Conservation (phyloP, 2,329 filamentous ascomycete genomes). For the Apiospora sp. region DNA sequence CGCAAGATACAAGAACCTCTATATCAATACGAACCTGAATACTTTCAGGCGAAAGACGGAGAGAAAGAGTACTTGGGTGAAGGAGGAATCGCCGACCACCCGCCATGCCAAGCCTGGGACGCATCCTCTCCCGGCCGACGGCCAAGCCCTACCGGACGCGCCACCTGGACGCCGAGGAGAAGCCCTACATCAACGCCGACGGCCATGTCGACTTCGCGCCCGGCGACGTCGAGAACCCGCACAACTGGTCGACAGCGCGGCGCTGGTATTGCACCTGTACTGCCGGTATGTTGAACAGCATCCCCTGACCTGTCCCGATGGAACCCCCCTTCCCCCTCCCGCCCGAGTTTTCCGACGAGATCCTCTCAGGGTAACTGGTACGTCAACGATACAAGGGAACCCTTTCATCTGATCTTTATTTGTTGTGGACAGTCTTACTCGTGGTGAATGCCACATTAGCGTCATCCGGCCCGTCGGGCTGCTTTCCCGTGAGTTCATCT, state of each 20-base stretch:
- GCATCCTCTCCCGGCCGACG: constrained; percentile 57
- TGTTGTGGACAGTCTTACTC: constrained; percentile 44
- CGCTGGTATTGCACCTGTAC: constrained; percentile 51
- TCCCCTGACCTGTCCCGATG: neutral
- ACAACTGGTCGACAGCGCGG: constrained; percentile 54
- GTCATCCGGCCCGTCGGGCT: constrained; percentile 49
- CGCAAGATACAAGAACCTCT: neutral
- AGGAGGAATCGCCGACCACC: constrained; percentile 4
- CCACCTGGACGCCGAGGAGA: constrained; percentile 39
- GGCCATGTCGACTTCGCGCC: constrained; percentile 60
- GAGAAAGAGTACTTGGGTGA: neutral
- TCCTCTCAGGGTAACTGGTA: no score
- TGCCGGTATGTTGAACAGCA: constrained; percentile 33
- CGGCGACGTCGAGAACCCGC: constrained; percentile 58
- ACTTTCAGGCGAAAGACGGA: neutral
- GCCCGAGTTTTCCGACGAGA: no score
- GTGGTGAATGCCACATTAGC: constrained; percentile 65
- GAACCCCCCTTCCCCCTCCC: no score
- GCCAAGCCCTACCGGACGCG: constrained; percentile 60
- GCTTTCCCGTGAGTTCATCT: constrained; percentile 39
- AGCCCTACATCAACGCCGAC: constrained; percentile 55
- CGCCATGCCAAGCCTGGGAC: constrained; percentile 49
- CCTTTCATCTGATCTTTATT: neutral
- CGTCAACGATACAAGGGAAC: neutral
- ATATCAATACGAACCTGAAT: neutral